phyloP scores from a whole-genome alignment of 2,329 filamentous ascomycete species.

The Penicillium aurantiogriseum region DNA sequence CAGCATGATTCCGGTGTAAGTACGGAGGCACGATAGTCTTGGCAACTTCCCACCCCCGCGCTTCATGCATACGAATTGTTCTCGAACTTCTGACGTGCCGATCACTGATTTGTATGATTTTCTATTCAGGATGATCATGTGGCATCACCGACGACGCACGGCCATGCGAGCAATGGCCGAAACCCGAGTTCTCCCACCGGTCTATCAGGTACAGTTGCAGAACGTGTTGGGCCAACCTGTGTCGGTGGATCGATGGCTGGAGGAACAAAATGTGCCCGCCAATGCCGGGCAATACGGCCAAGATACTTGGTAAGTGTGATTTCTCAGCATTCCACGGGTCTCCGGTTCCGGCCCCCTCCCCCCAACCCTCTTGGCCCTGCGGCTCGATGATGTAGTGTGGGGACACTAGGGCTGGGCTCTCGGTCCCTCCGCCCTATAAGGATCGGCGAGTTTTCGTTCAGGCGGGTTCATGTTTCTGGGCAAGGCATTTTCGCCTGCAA shows the following conservation, averaged over 20 bases:
- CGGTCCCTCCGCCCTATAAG: constrained; percentile 6
- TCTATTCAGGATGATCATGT: constrained; percentile 23
- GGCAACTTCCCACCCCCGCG: constrained; percentile 5
- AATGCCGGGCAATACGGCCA: constrained; percentile 22
- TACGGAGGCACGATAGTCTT: constrained; percentile 11
- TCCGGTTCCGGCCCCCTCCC: constrained; percentile 1
- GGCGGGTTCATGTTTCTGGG: constrained; percentile 1
- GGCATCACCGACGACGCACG: constrained; percentile 22
- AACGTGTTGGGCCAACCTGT: constrained; percentile 17
- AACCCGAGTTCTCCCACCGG: not conserved
- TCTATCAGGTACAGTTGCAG: constrained; percentile 14
- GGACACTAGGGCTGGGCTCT: constrained; percentile 7
- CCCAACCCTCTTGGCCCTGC: constrained; percentile 15
- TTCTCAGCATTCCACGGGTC: constrained; percentile 1
- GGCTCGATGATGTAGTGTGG: constrained; percentile 10
- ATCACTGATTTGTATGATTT: constrained; percentile 2
- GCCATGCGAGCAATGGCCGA: constrained; percentile 11
- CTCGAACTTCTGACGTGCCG: constrained; percentile 10
- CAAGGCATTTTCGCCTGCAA: not conserved
- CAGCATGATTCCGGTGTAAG: constrained; percentile 33
- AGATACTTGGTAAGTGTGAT: constrained; percentile 30
- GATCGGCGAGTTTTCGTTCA: not conserved
- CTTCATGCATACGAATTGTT: constrained; percentile 16
- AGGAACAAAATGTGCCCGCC: constrained; percentile 21
- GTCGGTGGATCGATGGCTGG: constrained; percentile 30